A percentile compares a stretch with the other conserved stretches of the same genome.
phyloP scores from a whole-genome alignment of 495 filamentous ascomycete genomes.

The Entonaema liquescens region DNA sequence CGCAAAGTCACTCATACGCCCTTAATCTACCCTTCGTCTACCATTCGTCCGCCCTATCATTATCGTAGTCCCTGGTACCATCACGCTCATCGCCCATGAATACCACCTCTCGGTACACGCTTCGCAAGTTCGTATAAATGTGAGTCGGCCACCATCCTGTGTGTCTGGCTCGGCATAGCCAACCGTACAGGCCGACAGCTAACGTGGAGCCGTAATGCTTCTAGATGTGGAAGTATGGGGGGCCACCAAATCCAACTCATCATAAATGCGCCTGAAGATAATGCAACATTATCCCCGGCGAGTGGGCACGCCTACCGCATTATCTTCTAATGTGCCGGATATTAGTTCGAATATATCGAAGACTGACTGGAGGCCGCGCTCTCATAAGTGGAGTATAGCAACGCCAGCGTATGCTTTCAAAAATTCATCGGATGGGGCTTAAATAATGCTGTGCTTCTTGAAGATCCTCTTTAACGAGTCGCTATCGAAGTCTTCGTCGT shows the following conservation, averaged over 20 bases:
- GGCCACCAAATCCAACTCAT: background rate
- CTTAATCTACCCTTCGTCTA: background rate
- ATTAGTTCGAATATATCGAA: background rate
- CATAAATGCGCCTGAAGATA: background rate
- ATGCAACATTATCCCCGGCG: background rate
- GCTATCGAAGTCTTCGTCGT: conserved; percentile 63
- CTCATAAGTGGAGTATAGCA: background rate
- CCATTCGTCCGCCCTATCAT: conserved; percentile 20
- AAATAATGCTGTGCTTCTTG: conserved; percentile 57
- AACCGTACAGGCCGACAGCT: background rate
- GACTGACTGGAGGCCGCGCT: background rate
- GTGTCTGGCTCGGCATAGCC: background rate
- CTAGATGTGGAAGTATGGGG: background rate
- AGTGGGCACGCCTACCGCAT: background rate
- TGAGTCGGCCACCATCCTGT: background rate
- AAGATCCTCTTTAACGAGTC: conserved; percentile 59
- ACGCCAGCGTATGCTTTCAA: background rate
- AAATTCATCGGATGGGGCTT: background rate
- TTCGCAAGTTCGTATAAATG: background rate
- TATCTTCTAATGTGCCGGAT: background rate
- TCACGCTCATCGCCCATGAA: background rate
- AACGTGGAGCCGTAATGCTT: background rate
- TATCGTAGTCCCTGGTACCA: conserved; percentile 21
- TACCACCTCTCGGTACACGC: background rate
- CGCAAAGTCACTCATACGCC: conserved; percentile 20